A percentile compares a stretch with the other conserved stretches of the same genome.
These are phyloP conservation scores for Lomentospora prolificans DNA, from an alignment of 2,329 filamentous ascomycete genomes.

Conservation along the genomic window DNA sequence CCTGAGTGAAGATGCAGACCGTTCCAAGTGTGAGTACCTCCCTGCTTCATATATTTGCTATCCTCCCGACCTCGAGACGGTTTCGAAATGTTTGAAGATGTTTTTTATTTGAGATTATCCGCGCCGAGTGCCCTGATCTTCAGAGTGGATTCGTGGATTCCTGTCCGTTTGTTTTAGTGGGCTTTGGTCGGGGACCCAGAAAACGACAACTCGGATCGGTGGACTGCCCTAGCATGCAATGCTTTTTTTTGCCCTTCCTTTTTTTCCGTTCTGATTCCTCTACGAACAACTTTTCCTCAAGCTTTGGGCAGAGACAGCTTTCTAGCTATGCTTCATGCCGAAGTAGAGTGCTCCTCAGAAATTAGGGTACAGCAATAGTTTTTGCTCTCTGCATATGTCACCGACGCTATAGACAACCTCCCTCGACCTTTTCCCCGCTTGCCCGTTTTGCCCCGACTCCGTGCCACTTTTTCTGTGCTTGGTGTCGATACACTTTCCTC, in stretches of 20 bases:
- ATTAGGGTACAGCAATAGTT: not conserved
- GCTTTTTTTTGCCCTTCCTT: constrained; percentile 4
- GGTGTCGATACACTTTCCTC: not conserved
- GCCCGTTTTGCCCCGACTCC: not conserved
- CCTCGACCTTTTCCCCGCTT: not conserved
- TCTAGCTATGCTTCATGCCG: too few relatives aligned
- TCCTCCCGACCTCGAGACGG: constrained; percentile 7
- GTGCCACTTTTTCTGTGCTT: not conserved
- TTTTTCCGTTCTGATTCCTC: not conserved
- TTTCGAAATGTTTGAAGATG: too few relatives aligned
- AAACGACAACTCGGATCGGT: not conserved
- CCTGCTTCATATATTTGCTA: constrained; percentile 7
- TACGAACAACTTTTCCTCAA: not conserved
- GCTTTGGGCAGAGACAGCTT: not conserved
- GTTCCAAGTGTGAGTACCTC: constrained; percentile 40
- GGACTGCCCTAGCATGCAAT: constrained; percentile 1
- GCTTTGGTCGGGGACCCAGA: not conserved
- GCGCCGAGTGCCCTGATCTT: constrained; percentile 1
- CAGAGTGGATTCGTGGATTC: constrained; percentile 3
- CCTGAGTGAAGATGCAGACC: constrained; percentile 41
- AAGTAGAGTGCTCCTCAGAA: not conserved
- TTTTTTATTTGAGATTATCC: not conserved
- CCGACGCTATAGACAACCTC: not conserved
- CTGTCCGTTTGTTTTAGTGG: not conserved
- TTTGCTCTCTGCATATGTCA: not conserved